Evolutionary conservation across 495 filamentous ascomycete genomes (phyloP), one percentile per base, ranked within the genome.

Genomic region (Viridothelium virens): DNA sequence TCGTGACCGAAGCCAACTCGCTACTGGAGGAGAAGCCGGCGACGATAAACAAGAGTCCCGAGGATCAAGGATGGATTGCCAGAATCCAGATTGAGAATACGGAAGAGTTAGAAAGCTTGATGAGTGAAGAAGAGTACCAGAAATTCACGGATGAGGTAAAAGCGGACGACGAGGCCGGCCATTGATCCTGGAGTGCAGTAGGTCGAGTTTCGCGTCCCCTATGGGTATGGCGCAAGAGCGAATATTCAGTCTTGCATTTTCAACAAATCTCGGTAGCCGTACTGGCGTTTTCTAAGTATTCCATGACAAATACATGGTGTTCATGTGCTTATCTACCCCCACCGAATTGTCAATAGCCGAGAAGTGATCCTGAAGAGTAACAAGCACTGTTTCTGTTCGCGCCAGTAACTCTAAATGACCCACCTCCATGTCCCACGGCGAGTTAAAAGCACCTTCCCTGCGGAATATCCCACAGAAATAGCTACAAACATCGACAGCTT

Each of bases 41-140:
- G 70, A 84, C 82, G 38, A 91, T 97, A 78, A 98, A 96, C 79
- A 82, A 90, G 77, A 86, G 86, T 63, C 87, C 92, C 44, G 89
- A 92, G 80, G 88, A 81, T 63, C 89, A 93, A 56, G 94, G 89
- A 62, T 98, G 94, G 94, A 89, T 98, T 75, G 91, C 88, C 41
- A 91, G 89, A 84, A 85, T 97, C 64, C 79, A 89, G 79, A 80
- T 96, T 53, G 77, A 70, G 67, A 88, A 91, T 77, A 72, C 78
- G 62, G 80, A 83, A 70, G 91, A 95, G 74, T 70, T 91, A 63
- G 89, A 92, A 46, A 76, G 71, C 18, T 79, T 97, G 72, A 88
- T 97, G 86, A 86, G 85, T 69, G 78, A 73, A 62, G 80, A 85
- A 69, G 87, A 81, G 65, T 97, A 98, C 79, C 84, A 83, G 72